phyloP scores from a whole-genome alignment of 768 basidiomycete species.

The Suillus variegatus region DNA sequence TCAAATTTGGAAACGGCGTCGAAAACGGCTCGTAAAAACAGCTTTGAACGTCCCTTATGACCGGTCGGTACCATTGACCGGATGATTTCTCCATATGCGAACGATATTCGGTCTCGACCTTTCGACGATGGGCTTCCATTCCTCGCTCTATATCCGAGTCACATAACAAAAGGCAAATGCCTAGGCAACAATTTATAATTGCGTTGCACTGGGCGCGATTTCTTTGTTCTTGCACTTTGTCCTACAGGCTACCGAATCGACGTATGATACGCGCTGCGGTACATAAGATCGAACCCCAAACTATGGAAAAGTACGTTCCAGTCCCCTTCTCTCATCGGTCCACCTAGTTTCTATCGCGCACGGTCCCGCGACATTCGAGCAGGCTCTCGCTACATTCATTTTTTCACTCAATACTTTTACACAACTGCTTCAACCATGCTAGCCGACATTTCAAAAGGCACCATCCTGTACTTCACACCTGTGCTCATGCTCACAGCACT shows the following conservation, averaged over 20 bases:
- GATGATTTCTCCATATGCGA: too few relatives aligned
- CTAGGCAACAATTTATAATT: not conserved
- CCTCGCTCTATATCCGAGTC: not conserved
- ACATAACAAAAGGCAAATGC: not conserved
- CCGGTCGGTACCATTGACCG: too few relatives aligned
- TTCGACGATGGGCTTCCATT: not conserved
- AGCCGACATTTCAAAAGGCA: slow-evolving; percentile 65
- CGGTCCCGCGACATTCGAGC: not conserved
- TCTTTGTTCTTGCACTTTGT: slow-evolving; percentile 5
- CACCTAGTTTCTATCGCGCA: not conserved
- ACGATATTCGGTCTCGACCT: not conserved
- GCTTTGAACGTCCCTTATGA: too few relatives aligned
- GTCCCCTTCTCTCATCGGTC: not conserved
- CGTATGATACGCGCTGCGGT: not conserved
- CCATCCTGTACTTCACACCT: slow-evolving; percentile 68
- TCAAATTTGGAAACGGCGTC: too few relatives aligned
- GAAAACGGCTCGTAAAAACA: too few relatives aligned
- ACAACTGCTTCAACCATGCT: slow-evolving; percentile 51
- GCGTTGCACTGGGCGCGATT: slow-evolving; percentile 1
- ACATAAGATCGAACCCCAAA: not conserved
- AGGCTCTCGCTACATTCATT: slow-evolving; percentile 6
- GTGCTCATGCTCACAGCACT: slow-evolving; percentile 65
- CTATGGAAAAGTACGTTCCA: not conserved
- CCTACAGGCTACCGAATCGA: not conserved
- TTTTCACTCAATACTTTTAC: not conserved